These are phyloP conservation scores for Microdochium trichocladiopsis DNA, from an alignment of 2,329 filamentous ascomycete genomes.

Conservation along the genomic window DNA sequence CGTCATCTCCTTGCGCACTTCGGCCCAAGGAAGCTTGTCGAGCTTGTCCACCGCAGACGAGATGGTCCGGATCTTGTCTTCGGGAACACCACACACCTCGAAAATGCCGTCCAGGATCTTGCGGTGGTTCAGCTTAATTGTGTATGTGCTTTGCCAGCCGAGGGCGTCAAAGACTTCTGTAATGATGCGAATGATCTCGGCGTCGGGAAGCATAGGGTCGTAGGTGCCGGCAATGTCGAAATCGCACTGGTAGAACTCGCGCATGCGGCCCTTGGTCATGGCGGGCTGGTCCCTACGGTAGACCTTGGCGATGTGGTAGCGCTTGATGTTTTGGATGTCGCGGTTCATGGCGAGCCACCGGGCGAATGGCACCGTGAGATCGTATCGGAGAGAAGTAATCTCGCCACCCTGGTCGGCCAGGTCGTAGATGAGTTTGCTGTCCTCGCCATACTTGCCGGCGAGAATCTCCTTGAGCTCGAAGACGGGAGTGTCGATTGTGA, in stretches of 20 bases:
- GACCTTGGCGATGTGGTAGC: slow-evolving; percentile 75
- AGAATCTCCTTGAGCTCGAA: slow-evolving; percentile 73
- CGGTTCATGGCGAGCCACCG: slow-evolving; percentile 73
- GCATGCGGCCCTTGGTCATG: slow-evolving; percentile 70
- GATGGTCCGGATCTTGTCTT: slow-evolving; percentile 66
- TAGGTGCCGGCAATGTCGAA: slow-evolving; percentile 70
- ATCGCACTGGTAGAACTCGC: slow-evolving; percentile 77
- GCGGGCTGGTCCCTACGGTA: slow-evolving; percentile 74
- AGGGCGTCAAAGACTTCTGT: slow-evolving; percentile 67
- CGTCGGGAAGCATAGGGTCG: slow-evolving; percentile 69
- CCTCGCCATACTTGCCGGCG: slow-evolving; percentile 46
- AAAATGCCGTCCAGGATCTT: slow-evolving; percentile 75
- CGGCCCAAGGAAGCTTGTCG: slow-evolving; percentile 68
- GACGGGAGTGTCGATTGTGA: slow-evolving; percentile 63
- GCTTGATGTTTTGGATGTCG: slow-evolving; percentile 61
- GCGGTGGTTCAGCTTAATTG: slow-evolving; percentile 75
- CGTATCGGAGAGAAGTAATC: slow-evolving; percentile 73
- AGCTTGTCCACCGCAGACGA: slow-evolving; percentile 74
- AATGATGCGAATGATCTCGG: slow-evolving; percentile 64
- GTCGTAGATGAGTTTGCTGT: slow-evolving; percentile 64
- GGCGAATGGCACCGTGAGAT: slow-evolving; percentile 72
- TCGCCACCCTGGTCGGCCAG: slow-evolving; percentile 79
- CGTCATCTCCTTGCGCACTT: slow-evolving; percentile 70
- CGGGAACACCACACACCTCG: slow-evolving; percentile 68
- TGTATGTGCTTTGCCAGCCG: slow-evolving; percentile 61